A percentile compares a stretch with the other conserved stretches of the same genome.
phyloP scores from a whole-genome alignment of 768 basidiomycete species.

The Leccinellum luteum region DNA sequence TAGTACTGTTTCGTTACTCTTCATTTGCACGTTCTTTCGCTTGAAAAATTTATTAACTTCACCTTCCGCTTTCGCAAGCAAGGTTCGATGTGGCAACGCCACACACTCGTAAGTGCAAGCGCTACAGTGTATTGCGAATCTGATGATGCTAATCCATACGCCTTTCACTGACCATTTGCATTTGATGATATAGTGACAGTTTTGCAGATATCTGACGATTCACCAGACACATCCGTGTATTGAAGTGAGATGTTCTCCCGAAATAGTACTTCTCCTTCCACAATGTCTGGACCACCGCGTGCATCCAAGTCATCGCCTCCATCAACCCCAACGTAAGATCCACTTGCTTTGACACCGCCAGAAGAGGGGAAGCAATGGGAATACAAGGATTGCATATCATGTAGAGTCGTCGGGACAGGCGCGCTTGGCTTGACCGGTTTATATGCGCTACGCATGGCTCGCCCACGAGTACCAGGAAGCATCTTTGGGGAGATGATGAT shows the following conservation, averaged over 20 bases:
- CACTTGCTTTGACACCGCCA: neutral
- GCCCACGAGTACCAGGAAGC: constrained; percentile 60
- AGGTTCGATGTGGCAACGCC: too few relatives aligned
- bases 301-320: constrained; percentile 1
- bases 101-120: too few relatives aligned
- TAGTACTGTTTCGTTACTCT: too few relatives aligned
- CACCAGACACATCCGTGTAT: too few relatives aligned
- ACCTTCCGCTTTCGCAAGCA: too few relatives aligned
- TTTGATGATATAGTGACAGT: too few relatives aligned
- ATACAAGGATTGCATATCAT: constrained; percentile 60
- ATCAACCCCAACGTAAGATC: neutral
- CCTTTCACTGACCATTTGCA: too few relatives aligned
- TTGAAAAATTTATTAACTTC: too few relatives aligned
- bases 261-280: neutral
- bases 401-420: constrained; percentile 64
- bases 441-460: constrained; percentile 54
- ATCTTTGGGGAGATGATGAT: constrained; percentile 58
- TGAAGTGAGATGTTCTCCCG: neutral
- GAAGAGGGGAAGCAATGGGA: constrained; percentile 14
- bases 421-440: constrained; percentile 61
- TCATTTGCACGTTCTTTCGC: too few relatives aligned
- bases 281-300: constrained; percentile 23
- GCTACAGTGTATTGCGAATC: too few relatives aligned
- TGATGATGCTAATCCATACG: too few relatives aligned
- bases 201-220: too few relatives aligned